Conservation (phyloP, 2,329 filamentous ascomycete species). For the Pseudopithomyces maydicus region DNA sequence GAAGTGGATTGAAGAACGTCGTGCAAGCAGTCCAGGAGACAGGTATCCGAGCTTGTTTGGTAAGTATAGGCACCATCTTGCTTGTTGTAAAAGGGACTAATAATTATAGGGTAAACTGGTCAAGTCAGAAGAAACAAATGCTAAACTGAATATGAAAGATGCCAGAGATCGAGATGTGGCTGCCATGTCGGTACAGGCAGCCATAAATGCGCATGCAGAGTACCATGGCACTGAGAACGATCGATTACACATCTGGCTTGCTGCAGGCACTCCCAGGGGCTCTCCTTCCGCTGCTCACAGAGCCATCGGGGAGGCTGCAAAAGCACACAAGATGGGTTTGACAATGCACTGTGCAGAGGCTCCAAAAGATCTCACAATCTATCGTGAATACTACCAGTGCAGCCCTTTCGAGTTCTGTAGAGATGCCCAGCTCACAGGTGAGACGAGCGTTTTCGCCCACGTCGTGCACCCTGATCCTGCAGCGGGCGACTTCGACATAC, state of each 20-base stretch:
- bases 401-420: conserved; percentile 41
- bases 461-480: conserved; percentile 51
- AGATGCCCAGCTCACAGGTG: conserved; percentile 44
- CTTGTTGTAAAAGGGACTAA: too few relatives aligned
- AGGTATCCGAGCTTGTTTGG: conserved; percentile 38
- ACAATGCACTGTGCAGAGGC: conserved; percentile 57
- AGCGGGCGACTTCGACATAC: conserved; percentile 47
- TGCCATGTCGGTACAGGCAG: too few relatives aligned
- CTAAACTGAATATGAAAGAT: conserved; percentile 40
- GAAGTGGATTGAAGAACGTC: conserved; percentile 32
- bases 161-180: conserved; percentile 45
- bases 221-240: conserved; percentile 43
- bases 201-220: conserved; percentile 34
- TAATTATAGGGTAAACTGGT: conserved; percentile 42
- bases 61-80: too few relatives aligned
- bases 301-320: conserved; percentile 49
- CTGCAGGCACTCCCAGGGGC: conserved; percentile 55
- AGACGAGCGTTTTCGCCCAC: conserved; percentile 30
- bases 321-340: conserved; percentile 47
- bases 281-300: conserved; percentile 45
- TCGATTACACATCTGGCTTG: conserved; percentile 56
- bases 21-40: conserved; percentile 39
- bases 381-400: conserved; percentile 44
- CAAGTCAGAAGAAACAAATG: conserved; percentile 44
- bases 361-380: conserved; percentile 47